phyloP scores from a whole-genome alignment of 371 early-diverging fungal species.

The Nematocida major region DNA sequence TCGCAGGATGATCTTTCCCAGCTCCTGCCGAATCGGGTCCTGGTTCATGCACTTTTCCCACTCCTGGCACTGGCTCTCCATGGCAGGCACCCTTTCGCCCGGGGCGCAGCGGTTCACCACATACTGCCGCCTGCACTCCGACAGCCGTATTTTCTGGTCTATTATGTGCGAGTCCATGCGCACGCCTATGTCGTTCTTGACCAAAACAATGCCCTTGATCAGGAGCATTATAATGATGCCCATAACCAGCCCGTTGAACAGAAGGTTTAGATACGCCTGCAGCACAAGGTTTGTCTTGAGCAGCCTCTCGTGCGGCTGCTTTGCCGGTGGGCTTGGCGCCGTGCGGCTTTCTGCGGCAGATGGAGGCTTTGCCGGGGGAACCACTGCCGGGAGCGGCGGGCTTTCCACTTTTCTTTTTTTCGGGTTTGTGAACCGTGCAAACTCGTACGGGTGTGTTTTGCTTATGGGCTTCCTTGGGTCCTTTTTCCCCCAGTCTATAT shows the following conservation, averaged over 20 bases:
- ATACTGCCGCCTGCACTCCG: constrained; percentile 70
- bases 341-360: background rate
- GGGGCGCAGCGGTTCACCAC: constrained; percentile 71
- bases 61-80: constrained; percentile 69
- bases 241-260: constrained; percentile 54
- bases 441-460: constrained; percentile 29
- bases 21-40: constrained; percentile 52
- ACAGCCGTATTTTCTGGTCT: constrained; percentile 60
- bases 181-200: constrained; percentile 57
- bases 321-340: background rate
- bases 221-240: constrained; percentile 42
- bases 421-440: background rate
- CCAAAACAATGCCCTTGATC: constrained; percentile 41
- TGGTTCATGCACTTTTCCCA: constrained; percentile 75
- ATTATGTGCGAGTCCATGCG: constrained; percentile 31
- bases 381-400: background rate
- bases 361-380: background rate
- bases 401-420: constrained; percentile 9
- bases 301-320: background rate
- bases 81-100: constrained; percentile 70
- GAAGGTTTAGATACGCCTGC: constrained; percentile 51
- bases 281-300: constrained; percentile 9
- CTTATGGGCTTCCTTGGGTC: constrained; percentile 13
- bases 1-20: constrained; percentile 59
- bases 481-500: constrained; percentile 45